These are phyloP conservation scores for Talaromyces trachyspermus DNA, from an alignment of 495 filamentous ascomycete genomes.

Conservation along the genomic window DNA sequence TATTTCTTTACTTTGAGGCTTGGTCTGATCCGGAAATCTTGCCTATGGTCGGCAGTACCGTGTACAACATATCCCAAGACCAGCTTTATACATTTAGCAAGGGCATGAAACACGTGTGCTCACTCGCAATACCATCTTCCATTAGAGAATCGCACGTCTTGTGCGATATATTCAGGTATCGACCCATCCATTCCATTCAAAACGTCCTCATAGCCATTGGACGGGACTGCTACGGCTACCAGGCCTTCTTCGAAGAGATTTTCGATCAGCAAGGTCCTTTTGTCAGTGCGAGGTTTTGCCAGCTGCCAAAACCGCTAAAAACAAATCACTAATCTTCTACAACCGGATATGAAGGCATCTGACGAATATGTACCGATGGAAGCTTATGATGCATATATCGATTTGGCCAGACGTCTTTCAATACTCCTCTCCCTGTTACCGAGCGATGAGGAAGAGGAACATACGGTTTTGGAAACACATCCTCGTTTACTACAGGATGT, in stretches of 20 bases:
- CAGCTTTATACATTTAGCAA: background rate
- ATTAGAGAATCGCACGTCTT: background rate
- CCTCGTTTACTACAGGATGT: background rate
- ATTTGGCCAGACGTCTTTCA: conserved; percentile 1
- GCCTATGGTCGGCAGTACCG: too few relatives aligned
- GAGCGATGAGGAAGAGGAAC: background rate
- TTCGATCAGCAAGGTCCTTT: background rate
- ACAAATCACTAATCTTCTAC: too few relatives aligned
- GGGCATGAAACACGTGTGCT: background rate
- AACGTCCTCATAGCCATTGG: background rate
- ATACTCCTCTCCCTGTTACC: conserved; percentile 1
- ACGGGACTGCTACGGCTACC: background rate
- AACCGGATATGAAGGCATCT: background rate
- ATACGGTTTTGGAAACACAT: background rate
- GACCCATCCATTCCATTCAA: background rate
- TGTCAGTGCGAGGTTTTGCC: background rate
- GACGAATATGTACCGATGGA: background rate
- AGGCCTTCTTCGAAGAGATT: background rate
- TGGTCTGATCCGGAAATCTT: too few relatives aligned
- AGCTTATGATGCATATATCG: background rate
- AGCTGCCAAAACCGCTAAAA: background rate
- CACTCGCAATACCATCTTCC: background rate
- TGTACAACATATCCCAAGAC: background rate
- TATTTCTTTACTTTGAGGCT: background rate
- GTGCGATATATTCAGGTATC: background rate